These are phyloP conservation scores for Xylaria sp. DNA, from an alignment of 2,329 filamentous ascomycete species.

Conservation along the genomic window DNA sequence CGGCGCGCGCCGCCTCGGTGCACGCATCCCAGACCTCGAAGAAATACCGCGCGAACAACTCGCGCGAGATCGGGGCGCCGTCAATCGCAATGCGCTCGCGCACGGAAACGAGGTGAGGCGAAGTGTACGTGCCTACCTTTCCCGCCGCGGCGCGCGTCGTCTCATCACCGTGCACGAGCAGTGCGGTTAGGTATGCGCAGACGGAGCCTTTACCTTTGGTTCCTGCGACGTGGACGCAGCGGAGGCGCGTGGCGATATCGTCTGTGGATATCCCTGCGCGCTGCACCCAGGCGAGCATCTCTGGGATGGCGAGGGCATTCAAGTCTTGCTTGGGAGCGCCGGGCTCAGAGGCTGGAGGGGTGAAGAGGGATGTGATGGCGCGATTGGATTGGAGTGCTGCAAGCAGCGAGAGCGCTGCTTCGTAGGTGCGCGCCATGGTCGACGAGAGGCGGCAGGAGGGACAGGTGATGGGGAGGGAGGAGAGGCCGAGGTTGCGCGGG, in stretches of 20 bases:
- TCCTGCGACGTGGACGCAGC: conserved; percentile 76
- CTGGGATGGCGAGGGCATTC: conserved; percentile 71
- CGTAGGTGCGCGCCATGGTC: conserved; percentile 39
- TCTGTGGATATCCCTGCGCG: conserved; percentile 64
- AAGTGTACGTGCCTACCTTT: conserved; percentile 72
- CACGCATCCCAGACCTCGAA: conserved; percentile 75
- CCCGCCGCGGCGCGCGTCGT: conserved; percentile 24
- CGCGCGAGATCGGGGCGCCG: conserved; percentile 62
- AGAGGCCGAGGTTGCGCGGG: not conserved
- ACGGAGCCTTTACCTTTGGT: conserved; percentile 94
- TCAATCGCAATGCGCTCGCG: conserved; percentile 81
- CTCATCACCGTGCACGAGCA: conserved; percentile 28
- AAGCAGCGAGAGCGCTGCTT: conserved; percentile 68
- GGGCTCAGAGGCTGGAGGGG: conserved; percentile 39
- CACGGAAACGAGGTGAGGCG: conserved; percentile 76
- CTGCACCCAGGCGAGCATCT: conserved; percentile 72
- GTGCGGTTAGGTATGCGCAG: conserved; percentile 71
- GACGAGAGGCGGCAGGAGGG: conserved; percentile 2
- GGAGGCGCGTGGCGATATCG: conserved; percentile 33
- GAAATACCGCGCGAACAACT: conserved; percentile 69
- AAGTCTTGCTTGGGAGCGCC: conserved; percentile 41
- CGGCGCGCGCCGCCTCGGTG: conserved; percentile 35
- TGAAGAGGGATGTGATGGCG: conserved; percentile 52
- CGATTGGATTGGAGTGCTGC: conserved; percentile 77
- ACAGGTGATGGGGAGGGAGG: not conserved